Evolutionary conservation across 306 rosid species (phyloP).

Genomic region (Prunus persica): DNA sequence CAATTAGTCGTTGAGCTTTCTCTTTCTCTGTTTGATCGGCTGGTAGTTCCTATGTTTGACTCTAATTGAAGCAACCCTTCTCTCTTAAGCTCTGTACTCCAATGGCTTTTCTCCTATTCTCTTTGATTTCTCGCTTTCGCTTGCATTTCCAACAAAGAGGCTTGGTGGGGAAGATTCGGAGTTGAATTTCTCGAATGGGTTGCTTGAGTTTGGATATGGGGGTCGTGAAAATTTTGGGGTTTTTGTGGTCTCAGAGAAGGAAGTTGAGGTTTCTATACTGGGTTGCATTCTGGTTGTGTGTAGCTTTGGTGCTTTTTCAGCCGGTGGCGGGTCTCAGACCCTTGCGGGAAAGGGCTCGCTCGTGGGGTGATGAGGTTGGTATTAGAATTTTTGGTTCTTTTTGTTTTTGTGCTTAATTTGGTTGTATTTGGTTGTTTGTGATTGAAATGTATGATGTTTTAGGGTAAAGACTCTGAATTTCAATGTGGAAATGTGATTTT

Average conservation of each 20-base stretch:
- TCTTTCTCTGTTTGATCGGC: slow-evolving; percentile 61
- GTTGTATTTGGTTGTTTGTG: not conserved
- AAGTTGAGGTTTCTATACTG: slow-evolving; percentile 33
- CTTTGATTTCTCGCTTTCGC: slow-evolving; percentile 24
- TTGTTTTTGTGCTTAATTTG: slow-evolving; percentile 6
- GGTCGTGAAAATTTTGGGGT: slow-evolving; percentile 32
- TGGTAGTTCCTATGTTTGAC: slow-evolving; percentile 56
- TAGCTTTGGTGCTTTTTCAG: slow-evolving; percentile 41
- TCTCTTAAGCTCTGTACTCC: slow-evolving; percentile 36
- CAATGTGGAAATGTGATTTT: not conserved
- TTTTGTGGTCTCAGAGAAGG: slow-evolving; percentile 31
- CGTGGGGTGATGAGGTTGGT: slow-evolving; percentile 98
- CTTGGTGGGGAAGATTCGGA: slow-evolving; percentile 32
- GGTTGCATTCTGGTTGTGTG: slow-evolving; percentile 40
- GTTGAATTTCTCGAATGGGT: slow-evolving; percentile 44
- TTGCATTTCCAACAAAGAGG: slow-evolving; percentile 28
- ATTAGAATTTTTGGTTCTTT: not conserved
- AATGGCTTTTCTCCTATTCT: slow-evolving; percentile 42
- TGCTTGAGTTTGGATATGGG: slow-evolving; percentile 46
- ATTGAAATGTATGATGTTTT: not conserved
- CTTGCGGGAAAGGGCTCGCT: slow-evolving; percentile 73
- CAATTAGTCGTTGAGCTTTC: slow-evolving; percentile 83
- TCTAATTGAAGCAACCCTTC: slow-evolving; percentile 68
- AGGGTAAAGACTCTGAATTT: not conserved
- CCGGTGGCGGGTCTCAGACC: slow-evolving; percentile 83